A percentile compares a stretch with the other conserved stretches of the same genome.
These are phyloP conservation scores for Fusarium xylarioides DNA, from an alignment of 2,329 filamentous ascomycete species.

Conservation along the genomic window DNA sequence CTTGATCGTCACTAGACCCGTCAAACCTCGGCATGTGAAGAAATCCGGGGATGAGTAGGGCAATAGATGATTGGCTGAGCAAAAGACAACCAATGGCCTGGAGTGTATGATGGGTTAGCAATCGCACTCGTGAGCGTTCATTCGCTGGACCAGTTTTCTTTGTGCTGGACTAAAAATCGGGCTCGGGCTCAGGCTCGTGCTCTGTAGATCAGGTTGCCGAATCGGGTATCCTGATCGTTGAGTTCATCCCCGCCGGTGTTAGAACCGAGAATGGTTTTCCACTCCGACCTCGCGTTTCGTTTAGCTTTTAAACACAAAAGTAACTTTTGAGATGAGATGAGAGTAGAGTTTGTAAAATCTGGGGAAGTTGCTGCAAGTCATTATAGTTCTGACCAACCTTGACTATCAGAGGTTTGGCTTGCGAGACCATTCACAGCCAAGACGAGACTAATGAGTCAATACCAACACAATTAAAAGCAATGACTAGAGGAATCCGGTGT, in stretches of 20 bases:
- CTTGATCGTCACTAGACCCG: constrained; percentile 1
- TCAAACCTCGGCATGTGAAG: constrained; percentile 18
- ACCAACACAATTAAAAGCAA: neutral
- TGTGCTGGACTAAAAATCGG: neutral
- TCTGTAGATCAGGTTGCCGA: constrained; percentile 12
- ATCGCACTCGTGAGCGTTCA: neutral
- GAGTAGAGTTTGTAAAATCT: neutral
- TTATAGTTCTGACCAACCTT: neutral
- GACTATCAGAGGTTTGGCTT: neutral
- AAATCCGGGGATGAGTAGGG: constrained; percentile 8
- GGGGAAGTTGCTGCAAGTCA: neutral
- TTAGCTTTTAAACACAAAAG: neutral
- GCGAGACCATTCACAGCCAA: neutral
- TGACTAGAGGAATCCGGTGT: neutral
- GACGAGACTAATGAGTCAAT: neutral
- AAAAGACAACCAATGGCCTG: neutral
- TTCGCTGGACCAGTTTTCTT: neutral
- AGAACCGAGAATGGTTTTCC: neutral
- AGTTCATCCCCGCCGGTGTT: constrained; percentile 10
- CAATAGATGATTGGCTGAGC: constrained; percentile 8
- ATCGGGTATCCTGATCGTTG: constrained; percentile 35
- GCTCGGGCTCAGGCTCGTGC: neutral
- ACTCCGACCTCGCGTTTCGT: neutral
- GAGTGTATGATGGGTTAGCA: neutral
- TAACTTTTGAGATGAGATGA: neutral